A percentile compares a stretch with the other conserved stretches of the same genome.
Conservation (phyloP, 805 yeast species). For the Ogataea sp. region DNA sequence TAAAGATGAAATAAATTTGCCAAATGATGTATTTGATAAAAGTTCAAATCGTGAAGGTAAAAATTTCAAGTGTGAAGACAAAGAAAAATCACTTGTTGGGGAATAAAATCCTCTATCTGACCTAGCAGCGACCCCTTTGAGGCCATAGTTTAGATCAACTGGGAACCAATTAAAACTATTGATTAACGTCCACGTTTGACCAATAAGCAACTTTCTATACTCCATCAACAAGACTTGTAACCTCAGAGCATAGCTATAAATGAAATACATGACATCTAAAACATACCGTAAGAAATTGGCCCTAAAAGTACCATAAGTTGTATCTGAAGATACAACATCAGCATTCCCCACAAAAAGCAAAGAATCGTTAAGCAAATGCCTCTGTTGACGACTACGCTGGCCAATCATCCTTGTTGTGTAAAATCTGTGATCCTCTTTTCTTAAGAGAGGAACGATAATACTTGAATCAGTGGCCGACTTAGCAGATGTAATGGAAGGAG, state of each 20-base stretch:
- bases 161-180: neutral
- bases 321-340: neutral
- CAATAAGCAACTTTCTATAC: neutral
- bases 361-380: neutral
- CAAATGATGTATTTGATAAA: too few relatives aligned
- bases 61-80: too few relatives aligned
- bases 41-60: too few relatives aligned
- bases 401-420: conserved; percentile 1
- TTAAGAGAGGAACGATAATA: neutral
- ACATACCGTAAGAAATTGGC: neutral
- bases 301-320: neutral
- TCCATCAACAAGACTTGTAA: neutral
- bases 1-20: too few relatives aligned
- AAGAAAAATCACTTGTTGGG: too few relatives aligned
- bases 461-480: neutral
- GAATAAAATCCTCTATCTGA: too few relatives aligned
- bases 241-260: neutral
- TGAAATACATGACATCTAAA: conserved; percentile 1
- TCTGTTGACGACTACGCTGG: neutral
- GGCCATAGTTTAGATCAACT: too few relatives aligned
- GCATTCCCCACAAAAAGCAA: neutral
- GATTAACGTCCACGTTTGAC: neutral
- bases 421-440: neutral
- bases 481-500: too few relatives aligned
- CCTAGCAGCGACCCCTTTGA: too few relatives aligned